Percentiles rank a stretch among this genome's conserved stretches.
Evolutionary conservation across 345 rosid species (phyloP).

Genomic region (Cochlearia excelsa): DNA sequence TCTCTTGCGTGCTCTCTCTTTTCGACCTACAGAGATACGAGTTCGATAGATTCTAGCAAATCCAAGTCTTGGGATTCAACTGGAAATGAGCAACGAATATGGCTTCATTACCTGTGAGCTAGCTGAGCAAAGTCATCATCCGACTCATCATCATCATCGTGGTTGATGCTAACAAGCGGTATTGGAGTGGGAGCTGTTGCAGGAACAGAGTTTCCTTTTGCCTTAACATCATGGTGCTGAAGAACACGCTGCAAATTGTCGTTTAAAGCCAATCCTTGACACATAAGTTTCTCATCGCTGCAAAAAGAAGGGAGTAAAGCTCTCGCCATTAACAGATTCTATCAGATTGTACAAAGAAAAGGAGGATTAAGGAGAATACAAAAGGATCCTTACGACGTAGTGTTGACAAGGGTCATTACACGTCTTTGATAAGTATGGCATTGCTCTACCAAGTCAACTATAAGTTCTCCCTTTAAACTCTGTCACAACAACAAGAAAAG

Average conservation of each 20-base stretch:
- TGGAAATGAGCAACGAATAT: background rate
- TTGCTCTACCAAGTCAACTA: conserved; percentile 86
- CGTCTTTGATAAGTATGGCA: conserved; percentile 79
- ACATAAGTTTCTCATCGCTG: conserved; percentile 80
- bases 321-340: conserved; percentile 25
- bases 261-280: conserved; percentile 81
- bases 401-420: conserved; percentile 72
- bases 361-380: background rate
- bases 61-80: conserved; percentile 3
- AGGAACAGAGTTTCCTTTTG: conserved; percentile 42
- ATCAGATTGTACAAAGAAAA: no score
- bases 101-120: conserved; percentile 62
- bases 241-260: conserved; percentile 86
- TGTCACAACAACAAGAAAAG: conserved; percentile 35
- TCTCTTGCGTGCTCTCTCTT: conserved; percentile 47
- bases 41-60: background rate
- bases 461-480: conserved; percentile 79
- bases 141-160: conserved; percentile 56
- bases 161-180: conserved; percentile 38
- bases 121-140: conserved; percentile 81
- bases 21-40: conserved; percentile 49
- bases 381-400: conserved; percentile 52
- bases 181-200: conserved; percentile 42
- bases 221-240: conserved; percentile 67
- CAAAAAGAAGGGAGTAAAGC: background rate